Evolutionary conservation across 345 rosid species (phyloP).

Genomic region (Lepidium didymum): DNA sequence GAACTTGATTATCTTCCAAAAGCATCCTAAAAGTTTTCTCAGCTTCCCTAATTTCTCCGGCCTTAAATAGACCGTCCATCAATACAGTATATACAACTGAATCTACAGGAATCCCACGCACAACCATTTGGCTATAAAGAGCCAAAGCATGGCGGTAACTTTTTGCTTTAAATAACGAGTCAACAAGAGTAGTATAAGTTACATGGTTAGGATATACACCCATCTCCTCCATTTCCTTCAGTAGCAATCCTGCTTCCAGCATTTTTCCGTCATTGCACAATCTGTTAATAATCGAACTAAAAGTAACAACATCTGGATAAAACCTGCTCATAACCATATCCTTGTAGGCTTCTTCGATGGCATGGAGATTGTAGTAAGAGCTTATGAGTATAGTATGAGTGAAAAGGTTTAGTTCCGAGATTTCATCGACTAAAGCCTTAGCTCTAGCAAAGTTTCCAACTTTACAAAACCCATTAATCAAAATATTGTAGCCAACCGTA

Average conservation of each 20-base stretch:
- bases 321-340: slow-evolving; percentile 50
- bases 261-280: slow-evolving; percentile 61
- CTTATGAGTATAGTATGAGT: slow-evolving; percentile 64
- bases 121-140: slow-evolving; percentile 67
- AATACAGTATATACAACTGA: slow-evolving; percentile 63
- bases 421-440: slow-evolving; percentile 45
- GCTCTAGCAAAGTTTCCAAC: slow-evolving; percentile 58
- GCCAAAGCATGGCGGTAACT: slow-evolving; percentile 49
- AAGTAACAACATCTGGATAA: slow-evolving; percentile 75
- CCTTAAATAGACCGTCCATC: slow-evolving; percentile 76
- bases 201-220: slow-evolving; percentile 61
- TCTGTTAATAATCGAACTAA: slow-evolving; percentile 58
- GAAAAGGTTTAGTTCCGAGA: slow-evolving; percentile 51
- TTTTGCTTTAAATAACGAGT: slow-evolving; percentile 60
- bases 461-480: slow-evolving; percentile 75
- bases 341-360: slow-evolving; percentile 60
- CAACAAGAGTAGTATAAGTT: slow-evolving; percentile 57
- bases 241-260: slow-evolving; percentile 49
- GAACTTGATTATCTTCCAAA: slow-evolving; percentile 42
- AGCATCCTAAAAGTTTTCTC: slow-evolving; percentile 42
- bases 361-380: slow-evolving; percentile 50
- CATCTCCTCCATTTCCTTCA: slow-evolving; percentile 65
- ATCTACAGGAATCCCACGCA: slow-evolving; percentile 68
- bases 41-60: slow-evolving; percentile 54
- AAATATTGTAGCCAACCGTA: slow-evolving; percentile 58